Evolutionary conservation across 1,284 basidiomycete species (phyloP).

Genomic region (Moesziomyces aphidis): DNA sequence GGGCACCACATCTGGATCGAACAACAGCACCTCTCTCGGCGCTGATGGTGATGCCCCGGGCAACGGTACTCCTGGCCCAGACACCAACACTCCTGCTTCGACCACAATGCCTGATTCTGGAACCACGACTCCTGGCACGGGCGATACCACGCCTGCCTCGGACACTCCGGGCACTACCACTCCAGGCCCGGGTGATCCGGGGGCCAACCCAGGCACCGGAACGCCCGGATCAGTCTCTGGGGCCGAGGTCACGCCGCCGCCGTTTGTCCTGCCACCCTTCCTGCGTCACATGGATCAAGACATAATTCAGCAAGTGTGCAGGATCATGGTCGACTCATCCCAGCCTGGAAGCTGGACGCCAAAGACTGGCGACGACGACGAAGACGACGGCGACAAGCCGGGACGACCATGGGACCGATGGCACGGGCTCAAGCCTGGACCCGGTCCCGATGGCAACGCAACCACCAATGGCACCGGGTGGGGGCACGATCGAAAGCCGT

Average conservation of each 20-base stretch:
- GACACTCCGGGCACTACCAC: not conserved
- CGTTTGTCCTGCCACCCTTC: constrained; percentile 4
- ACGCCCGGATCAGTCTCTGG: too few species aligned
- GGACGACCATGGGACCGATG: not conserved
- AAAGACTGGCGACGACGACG: not conserved
- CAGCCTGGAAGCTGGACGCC: not conserved
- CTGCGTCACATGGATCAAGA: not conserved
- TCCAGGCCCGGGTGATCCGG: not conserved
- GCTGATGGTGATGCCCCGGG: too few species aligned
- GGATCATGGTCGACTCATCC: not conserved
- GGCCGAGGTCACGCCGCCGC: not conserved
- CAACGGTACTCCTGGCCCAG: too few species aligned
- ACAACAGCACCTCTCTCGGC: too few species aligned
- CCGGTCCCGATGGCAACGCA: not conserved
- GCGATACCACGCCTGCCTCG: too few species aligned
- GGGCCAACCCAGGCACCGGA: not conserved
- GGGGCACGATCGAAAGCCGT: not conserved
- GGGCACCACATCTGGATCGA: too few species aligned
- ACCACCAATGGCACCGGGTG: not conserved
- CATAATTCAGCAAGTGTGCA: not conserved
- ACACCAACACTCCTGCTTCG: too few species aligned
- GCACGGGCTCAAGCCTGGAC: not conserved
- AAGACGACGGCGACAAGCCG: not conserved
- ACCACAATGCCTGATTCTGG: not conserved
- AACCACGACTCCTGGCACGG: not conserved